These are phyloP conservation scores for Irpex sp. DNA, from an alignment of 1,284 basidiomycete genomes.

Conservation along the genomic window DNA sequence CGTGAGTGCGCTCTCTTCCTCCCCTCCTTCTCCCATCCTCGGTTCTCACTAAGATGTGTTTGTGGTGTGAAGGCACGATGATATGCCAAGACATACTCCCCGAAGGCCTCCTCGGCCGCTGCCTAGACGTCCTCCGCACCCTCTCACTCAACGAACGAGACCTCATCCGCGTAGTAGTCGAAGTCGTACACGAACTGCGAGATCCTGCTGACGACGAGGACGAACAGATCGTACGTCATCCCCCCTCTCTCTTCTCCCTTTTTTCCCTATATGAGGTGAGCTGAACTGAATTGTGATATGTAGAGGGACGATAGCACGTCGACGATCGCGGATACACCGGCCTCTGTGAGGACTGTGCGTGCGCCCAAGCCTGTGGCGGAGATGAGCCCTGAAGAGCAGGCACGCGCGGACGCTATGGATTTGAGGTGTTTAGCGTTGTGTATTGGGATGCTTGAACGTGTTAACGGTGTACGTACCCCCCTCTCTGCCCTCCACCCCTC, in stretches of 20 bases:
- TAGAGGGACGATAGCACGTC: constrained; percentile 30
- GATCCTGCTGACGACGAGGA: constrained; percentile 61
- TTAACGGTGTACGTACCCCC: constrained; percentile 67
- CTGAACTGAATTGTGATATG: neutral
- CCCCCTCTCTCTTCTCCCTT: too few species aligned
- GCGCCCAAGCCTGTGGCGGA: constrained; percentile 41
- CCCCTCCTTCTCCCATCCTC: too few species aligned
- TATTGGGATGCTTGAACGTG: constrained; percentile 88
- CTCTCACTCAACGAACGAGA: constrained; percentile 87
- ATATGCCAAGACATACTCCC: constrained; percentile 82
- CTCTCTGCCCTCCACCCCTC: too few species aligned
- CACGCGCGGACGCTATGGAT: constrained; percentile 69
- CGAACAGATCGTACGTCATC: constrained; percentile 25
- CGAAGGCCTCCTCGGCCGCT: constrained; percentile 72
- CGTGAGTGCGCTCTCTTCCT: constrained; percentile 44
- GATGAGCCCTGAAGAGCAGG: constrained; percentile 57
- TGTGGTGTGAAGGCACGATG: constrained; percentile 65
- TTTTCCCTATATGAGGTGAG: too few species aligned
- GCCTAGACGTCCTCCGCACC: constrained; percentile 85
- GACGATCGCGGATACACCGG: constrained; percentile 32
- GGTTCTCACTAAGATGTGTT: neutral
- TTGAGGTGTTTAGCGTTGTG: constrained; percentile 85
- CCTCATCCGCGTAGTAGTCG: constrained; percentile 91
- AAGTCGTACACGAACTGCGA: constrained; percentile 86
- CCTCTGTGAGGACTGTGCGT: constrained; percentile 24